These are phyloP conservation scores for Colletotrichum lini DNA, from an alignment of 2,329 filamentous ascomycete species.

Conservation along the genomic window DNA sequence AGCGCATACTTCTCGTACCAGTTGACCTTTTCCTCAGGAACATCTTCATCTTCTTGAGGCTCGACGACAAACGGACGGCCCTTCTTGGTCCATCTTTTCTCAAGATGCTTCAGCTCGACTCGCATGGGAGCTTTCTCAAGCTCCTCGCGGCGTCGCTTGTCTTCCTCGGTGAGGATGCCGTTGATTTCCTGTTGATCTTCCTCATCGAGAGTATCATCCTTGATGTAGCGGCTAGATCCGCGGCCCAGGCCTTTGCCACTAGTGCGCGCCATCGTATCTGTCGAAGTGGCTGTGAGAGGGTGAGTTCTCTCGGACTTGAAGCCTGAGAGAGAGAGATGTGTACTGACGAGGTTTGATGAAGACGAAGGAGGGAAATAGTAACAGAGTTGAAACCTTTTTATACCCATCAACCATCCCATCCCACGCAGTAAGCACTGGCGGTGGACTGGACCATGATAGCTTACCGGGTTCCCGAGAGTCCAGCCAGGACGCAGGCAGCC, in stretches of 20 bases:
- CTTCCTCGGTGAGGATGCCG: constrained; percentile 42
- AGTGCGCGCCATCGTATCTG: constrained; percentile 25
- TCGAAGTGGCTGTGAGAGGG: background rate
- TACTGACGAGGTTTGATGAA: background rate
- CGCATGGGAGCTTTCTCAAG: constrained; percentile 48
- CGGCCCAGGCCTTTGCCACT: constrained; percentile 24
- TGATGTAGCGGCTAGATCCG: background rate
- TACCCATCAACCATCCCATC: background rate
- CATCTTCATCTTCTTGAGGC: constrained; percentile 48
- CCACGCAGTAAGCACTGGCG: background rate
- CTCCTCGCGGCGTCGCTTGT: constrained; percentile 45
- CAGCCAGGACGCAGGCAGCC: constrained; percentile 26
- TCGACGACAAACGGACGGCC: constrained; percentile 48
- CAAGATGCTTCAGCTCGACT: constrained; percentile 51
- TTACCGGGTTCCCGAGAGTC: background rate
- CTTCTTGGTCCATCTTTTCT: constrained; percentile 50
- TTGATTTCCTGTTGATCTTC: constrained; percentile 42
- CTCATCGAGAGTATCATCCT: constrained; percentile 36
- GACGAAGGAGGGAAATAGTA: background rate
- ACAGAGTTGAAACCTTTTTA: background rate
- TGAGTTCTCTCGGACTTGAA: background rate
- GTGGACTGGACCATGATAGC: background rate
- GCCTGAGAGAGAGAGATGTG: background rate
- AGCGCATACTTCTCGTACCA: constrained; percentile 51
- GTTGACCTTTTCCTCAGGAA: constrained; percentile 48